Percentiles rank a stretch among this genome's conserved stretches.
Evolutionary conservation across 768 basidiomycete genomes (phyloP).

Genomic region (Arthromyces matolae): DNA sequence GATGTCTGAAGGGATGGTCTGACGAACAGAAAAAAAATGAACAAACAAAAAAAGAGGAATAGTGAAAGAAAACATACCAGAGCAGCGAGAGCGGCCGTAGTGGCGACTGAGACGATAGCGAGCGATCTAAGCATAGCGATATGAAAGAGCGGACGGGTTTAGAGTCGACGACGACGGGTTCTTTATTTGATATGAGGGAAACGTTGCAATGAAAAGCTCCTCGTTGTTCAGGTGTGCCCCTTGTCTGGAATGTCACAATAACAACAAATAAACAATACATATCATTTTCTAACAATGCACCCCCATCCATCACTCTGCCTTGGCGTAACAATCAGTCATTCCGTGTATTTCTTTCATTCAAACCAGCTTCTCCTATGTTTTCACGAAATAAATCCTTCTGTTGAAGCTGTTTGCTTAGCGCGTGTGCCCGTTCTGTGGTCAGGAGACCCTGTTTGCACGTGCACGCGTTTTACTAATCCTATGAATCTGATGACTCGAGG

Average conservation of each 20-base stretch:
- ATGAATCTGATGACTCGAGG: no score
- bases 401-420: neutral
- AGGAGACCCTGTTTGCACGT: no score
- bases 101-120: slow-evolving; percentile 47
- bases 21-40: no score
- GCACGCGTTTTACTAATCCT: slow-evolving; percentile 4
- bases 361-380: neutral
- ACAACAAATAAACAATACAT: slow-evolving; percentile 28
- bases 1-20: slow-evolving; percentile 61
- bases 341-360: no score
- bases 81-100: slow-evolving; percentile 51
- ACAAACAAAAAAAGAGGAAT: no score
- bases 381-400: neutral
- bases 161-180: slow-evolving; percentile 34
- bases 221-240: slow-evolving; percentile 15
- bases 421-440: neutral
- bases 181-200: slow-evolving; percentile 16
- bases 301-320: no score
- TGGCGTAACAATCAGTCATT: no score
- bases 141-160: slow-evolving; percentile 50
- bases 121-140: slow-evolving; percentile 49
- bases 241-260: slow-evolving; percentile 29
- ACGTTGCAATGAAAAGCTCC: slow-evolving; percentile 17
- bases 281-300: no score
- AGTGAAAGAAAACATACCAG: slow-evolving; percentile 32